phyloP scores from a whole-genome alignment of 192 early-diverging fungal species.

The Cetraspora pellucida region DNA sequence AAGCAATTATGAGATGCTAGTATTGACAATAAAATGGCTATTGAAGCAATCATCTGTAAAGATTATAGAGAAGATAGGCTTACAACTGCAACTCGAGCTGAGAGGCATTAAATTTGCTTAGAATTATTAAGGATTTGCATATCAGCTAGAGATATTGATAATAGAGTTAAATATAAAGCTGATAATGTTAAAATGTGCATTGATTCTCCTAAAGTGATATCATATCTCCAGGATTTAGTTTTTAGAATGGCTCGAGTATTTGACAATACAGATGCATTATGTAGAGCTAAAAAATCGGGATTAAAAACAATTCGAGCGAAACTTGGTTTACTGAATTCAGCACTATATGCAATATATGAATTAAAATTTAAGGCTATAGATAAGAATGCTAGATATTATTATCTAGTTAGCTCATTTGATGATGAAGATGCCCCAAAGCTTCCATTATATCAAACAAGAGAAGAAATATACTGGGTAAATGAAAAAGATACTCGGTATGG shows the following conservation, averaged over 20 bases:
- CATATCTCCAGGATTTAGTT: slow-evolving; percentile 15
- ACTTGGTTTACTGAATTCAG: slow-evolving; percentile 28
- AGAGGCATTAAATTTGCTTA: neutral
- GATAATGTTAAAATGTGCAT: neutral
- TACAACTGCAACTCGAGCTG: neutral
- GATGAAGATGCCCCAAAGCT: slow-evolving; percentile 3
- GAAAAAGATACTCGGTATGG: no score
- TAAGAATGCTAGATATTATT: slow-evolving; percentile 2
- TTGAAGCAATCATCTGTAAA: neutral
- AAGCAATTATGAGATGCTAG: slow-evolving; percentile 15
- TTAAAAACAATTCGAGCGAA: slow-evolving; percentile 18
- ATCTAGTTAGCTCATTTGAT: slow-evolving; percentile 18
- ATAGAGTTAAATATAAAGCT: slow-evolving; percentile 12
- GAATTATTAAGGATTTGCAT: neutral
- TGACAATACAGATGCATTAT: slow-evolving; percentile 6
- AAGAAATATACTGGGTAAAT: neutral
- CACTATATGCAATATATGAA: slow-evolving; percentile 6
- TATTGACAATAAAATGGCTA: neutral
- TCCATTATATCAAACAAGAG: neutral
- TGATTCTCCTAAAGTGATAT: neutral
- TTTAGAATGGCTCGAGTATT: slow-evolving; percentile 18
- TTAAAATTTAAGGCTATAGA: slow-evolving; percentile 27
- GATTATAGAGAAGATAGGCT: slow-evolving; percentile 17
- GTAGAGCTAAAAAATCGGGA: slow-evolving; percentile 19
- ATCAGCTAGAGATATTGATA: slow-evolving; percentile 17